A percentile compares a stretch with the other conserved stretches of the same genome.
These are phyloP conservation scores for Eucalyptus erythrocorys DNA, from an alignment of 345 rosid genomes.

Conservation along the genomic window DNA sequence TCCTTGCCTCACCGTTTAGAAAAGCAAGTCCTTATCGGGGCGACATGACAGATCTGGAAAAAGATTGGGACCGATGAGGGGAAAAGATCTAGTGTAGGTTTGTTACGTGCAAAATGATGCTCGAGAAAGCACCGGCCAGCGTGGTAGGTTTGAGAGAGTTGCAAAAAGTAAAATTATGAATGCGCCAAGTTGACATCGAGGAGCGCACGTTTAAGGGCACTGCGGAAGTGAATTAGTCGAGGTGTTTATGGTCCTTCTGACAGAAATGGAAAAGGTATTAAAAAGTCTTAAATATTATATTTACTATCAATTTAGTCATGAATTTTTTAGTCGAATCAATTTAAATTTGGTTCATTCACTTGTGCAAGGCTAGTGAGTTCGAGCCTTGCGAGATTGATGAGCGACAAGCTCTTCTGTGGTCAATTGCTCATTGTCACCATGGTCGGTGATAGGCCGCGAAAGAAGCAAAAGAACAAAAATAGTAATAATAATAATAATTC, in stretches of 20 bases:
- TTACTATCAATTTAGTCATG: fast-evolving
- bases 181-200: not conserved
- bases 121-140: not conserved
- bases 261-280: too few relatives aligned
- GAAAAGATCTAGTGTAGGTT: not conserved
- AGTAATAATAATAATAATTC: too few relatives aligned
- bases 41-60: not conserved
- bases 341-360: too few relatives aligned
- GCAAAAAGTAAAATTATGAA: not conserved
- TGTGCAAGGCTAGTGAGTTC: fast-evolving
- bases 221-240: too few relatives aligned
- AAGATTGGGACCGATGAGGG: not conserved
- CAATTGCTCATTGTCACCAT: not conserved
- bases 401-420: fast-evolving
- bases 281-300: too few relatives aligned
- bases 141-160: not conserved
- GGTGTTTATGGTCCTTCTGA: not conserved
- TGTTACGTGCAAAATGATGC: too few relatives aligned
- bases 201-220: not conserved
- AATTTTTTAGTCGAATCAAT: too few relatives aligned
- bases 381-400: fast-evolving
- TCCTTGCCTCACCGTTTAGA: constrained; percentile 5
- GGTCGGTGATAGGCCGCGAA: too few relatives aligned
- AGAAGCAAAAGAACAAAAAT: not conserved
- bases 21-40: not conserved